Base-by-base conservation (phyloP, 1,139 yeast species). In the Blastobotrys persicus region DNA sequence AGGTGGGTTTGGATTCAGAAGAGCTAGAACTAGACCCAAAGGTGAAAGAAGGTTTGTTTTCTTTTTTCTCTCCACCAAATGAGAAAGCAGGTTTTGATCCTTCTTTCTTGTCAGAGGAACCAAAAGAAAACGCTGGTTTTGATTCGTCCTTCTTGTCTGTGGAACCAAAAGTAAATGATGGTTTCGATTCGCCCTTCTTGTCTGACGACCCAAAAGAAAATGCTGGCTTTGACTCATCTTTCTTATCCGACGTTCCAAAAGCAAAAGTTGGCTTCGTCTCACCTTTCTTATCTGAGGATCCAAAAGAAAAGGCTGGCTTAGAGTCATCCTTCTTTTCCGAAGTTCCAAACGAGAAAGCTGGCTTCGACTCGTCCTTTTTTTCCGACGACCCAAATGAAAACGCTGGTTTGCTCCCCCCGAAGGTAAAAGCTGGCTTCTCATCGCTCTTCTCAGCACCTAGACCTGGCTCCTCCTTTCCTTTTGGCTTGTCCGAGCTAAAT, bases 331-430 rank as follows among this genome's bases (percentile, higher is more conserved):
- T 23, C 28, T 23, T 23, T 23, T 23, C 28, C 9, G 46, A 14
- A 7, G 60, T 50, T 4, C 67, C 71, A 57, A 71, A 69, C 3
- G 63, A 57, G 45, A 69, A 69, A 6, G 64, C 53, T 23, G 71
- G 68, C 40, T 45, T 38, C 31, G n/a, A n/a, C n/a, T 31, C 34
- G 33, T 45, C 56, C n/a, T 44, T 34, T 33, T 46, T 46, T 20
- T 46, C 31, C 3, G 52, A 23, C 9, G 51, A 40, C 5, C 51
- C 51, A 48, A 48, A 40, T 3, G 23, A 45, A 35, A 3, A 45
- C 31, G 45, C 28, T 44, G 38, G 47, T 31, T 39, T 38, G 37
- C 19, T 34, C 45, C 38, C 12, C 6, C 42, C 42, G 14, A 37
- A 40, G 4, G 23, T 45, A 35, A 3, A 45, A 23, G 45, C 28